Percentiles rank a stretch among this genome's conserved stretches.
Conservation (phyloP, 768 basidiomycete species). For the Fibroporia radiculosa region DNA sequence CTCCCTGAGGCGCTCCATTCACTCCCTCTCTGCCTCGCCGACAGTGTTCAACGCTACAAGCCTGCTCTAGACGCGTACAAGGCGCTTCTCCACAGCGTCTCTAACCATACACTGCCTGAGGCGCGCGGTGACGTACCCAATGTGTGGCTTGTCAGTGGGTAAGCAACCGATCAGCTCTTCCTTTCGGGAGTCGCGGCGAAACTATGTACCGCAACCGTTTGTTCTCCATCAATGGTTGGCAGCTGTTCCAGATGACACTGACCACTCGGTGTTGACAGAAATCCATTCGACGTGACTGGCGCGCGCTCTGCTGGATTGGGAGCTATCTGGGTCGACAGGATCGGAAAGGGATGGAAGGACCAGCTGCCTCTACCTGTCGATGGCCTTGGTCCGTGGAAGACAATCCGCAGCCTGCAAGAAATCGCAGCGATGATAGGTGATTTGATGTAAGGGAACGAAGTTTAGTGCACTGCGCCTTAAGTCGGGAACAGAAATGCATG, state of each 20-base stretch:
- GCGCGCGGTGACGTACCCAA: slow-evolving; percentile 1
- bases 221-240: no score
- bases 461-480: no score
- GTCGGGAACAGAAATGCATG: no score
- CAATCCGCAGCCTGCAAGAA: slow-evolving; percentile 14
- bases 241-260: no score
- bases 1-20: slow-evolving; percentile 1
- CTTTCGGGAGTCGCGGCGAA: no score
- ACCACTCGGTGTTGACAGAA: slow-evolving; percentile 12
- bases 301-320: slow-evolving; percentile 18
- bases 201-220: no score
- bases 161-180: not conserved
- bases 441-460: not conserved
- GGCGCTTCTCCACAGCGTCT: slow-evolving; percentile 9
- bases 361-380: slow-evolving; percentile 3
- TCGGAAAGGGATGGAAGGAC: slow-evolving; percentile 20
- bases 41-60: slow-evolving; percentile 19
- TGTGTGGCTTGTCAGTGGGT: slow-evolving; percentile 28
- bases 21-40: slow-evolving; percentile 13
- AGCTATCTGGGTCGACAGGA: slow-evolving; percentile 23
- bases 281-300: slow-evolving; percentile 26
- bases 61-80: slow-evolving; percentile 20
- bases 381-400: slow-evolving; percentile 8
- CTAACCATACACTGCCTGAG: not conserved
- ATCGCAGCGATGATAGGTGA: slow-evolving; percentile 5